Base-by-base conservation (phyloP, 345 rosid genomes). In the Aquilaria malaccensis region DNA sequence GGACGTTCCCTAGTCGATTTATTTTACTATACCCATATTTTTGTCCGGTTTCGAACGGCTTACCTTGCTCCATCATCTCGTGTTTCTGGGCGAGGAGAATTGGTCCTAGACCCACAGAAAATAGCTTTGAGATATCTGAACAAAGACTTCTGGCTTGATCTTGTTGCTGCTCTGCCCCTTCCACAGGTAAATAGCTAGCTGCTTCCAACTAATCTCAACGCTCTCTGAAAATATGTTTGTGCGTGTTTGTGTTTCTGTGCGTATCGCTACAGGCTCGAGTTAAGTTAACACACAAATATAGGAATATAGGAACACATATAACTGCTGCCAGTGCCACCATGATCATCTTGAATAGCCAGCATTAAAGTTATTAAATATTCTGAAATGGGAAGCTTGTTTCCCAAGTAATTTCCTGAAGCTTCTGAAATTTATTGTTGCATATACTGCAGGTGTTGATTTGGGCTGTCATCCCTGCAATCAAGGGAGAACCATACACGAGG, bases 21-120 rank as follows among this genome's bases (percentile, higher is more conserved):
- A 50, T 83, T 81, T 56, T 85, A 81, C 74, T n/a, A 69, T 1
- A 50, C 74, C 50, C 80, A 76, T 62, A 74, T 83, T 29, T 70
- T 75, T 30, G 33, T 85, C 63, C 68, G 71, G 46, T 79, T 80
- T 62, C 77, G 75, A 47, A 85, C 84, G 6, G 86, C 88, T 65
- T 81, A 75, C 59, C 72, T 83, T 10, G 86, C 81, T 71, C 86
- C 88, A 43, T 79, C 88, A n/a, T 83, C 88, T 60, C 81, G 86
- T 10, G 85, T 82, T 2, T 72, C 79, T 48, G 87, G 87, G 49
- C 73, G 87, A 78, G 91, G 87, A 30, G 91, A 85, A 70, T 77
- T 85, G 43, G 83, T 79, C 10, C 45, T 82, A 11, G 76, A 82
- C 55, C 72, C 78, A 60, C 33, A 64, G 13, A 78, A 67, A 76